phyloP scores from a whole-genome alignment of 805 yeast genomes.

The Zygosaccharomyces pseudorouxii region DNA sequence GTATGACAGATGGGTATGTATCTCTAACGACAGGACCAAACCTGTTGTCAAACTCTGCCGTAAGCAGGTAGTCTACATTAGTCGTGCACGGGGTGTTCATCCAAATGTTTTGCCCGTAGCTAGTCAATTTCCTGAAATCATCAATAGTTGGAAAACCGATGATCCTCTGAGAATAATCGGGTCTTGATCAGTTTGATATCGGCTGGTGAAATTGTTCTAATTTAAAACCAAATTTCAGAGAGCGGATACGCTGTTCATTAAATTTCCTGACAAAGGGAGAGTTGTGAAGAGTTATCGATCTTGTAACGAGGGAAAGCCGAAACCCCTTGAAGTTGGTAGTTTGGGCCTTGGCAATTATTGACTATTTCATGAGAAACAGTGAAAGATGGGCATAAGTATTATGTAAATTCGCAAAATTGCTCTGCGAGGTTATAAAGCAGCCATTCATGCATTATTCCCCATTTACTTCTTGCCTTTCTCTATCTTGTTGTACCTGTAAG shows the following conservation, averaged over 20 bases:
- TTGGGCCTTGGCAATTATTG: too few species aligned
- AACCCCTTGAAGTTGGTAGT: too few species aligned
- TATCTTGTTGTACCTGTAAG: neutral
- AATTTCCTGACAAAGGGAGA: neutral
- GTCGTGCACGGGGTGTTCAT: constrained; percentile 6
- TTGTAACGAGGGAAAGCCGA: too few species aligned
- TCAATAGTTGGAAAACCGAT: neutral
- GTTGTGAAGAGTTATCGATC: neutral
- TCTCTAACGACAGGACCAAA: constrained; percentile 62
- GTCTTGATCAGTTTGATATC: neutral
- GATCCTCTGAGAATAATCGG: neutral
- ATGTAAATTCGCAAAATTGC: too few species aligned
- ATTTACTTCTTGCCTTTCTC: neutral
- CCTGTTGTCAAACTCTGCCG: constrained; percentile 77
- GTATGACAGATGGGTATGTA: constrained; percentile 50
- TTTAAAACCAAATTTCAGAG: neutral
- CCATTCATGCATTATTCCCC: too few species aligned
- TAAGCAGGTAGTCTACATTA: constrained; percentile 53
- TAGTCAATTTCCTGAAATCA: neutral
- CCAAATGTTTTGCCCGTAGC: neutral
- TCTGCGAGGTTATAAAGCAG: too few species aligned
- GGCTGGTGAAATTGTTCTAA: constrained; percentile 2
- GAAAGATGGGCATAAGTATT: too few species aligned
- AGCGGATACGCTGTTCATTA: neutral
- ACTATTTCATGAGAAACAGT: too few species aligned